Evolutionary conservation across 768 basidiomycete genomes (phyloP), one percentile per base, ranked within the genome.

Genomic region (Agaricus sinodeliciosus): DNA sequence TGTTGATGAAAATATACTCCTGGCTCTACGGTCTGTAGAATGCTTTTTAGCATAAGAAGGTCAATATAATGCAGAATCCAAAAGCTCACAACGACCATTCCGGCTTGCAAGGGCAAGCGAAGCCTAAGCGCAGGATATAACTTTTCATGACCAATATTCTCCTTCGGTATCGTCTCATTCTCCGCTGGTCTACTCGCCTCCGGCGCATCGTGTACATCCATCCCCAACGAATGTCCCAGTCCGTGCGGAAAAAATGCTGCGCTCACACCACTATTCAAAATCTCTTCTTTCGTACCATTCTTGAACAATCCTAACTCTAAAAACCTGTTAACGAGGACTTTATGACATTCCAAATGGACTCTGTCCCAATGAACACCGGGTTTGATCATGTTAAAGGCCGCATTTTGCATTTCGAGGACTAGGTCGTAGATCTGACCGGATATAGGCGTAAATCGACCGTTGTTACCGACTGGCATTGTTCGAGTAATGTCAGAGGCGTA

Each of bases 221-320:
- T 73, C 9, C 95, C 95, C 39, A 97, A 72, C 5, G 88, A 88
- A 64, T 97, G 94, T 0, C 93, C 92, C 36, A 88, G 72, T 2
- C 94, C 95, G 62, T 97, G 94, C 9, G 94, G 94, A 79, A 90
- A 97, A 75, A 97, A 97, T 0, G 91, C 90, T 1, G 84, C 70
- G 57, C 84, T 84, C 40, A 90, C 69, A 0, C 93, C 94, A 4
- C 84, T 84, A 15, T 77, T 77, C 6, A 96, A 72, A 51, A 97
- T 83, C 19, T 79, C 80, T 48, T 82, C 78, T 57, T 81, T 79
- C 16, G 71, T 58, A 15, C 79, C 79, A 0, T 72, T 70, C 57
- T 80, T 84, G 77, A 97, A 92, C 63, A 98, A 88, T 0, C 93
- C 93, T 13, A 97, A 77, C 9, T 73, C 66, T 62, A 93, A 75